phyloP scores from a whole-genome alignment of 345 rosid species.

The Excoecaria agallocha region DNA sequence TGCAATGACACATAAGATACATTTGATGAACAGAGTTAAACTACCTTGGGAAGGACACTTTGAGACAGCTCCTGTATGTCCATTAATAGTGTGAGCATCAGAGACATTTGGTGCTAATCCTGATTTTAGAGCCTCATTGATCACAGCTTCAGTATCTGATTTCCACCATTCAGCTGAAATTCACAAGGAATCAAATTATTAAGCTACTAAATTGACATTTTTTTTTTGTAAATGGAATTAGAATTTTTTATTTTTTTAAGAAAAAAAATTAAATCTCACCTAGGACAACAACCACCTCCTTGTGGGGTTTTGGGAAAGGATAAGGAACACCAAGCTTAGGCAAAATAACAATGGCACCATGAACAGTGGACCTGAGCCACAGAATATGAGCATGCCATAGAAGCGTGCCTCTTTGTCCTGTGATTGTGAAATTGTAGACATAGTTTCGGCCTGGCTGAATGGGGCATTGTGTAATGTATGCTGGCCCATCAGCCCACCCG shows the following conservation, averaged over 20 bases:
- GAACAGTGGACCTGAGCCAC: slow-evolving; percentile 68
- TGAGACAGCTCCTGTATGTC: slow-evolving; percentile 54
- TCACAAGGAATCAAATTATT: no score
- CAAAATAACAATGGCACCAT: slow-evolving; percentile 61
- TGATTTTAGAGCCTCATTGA: slow-evolving; percentile 46
- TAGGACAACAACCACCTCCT: slow-evolving; percentile 47
- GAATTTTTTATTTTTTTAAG: no score
- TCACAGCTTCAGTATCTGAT: slow-evolving; percentile 52
- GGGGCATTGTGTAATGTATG: slow-evolving; percentile 78
- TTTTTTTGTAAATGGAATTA: no score
- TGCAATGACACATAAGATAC: no score
- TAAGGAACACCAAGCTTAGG: slow-evolving; percentile 66
- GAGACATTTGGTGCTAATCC: slow-evolving; percentile 67
- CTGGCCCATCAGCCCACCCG: slow-evolving; percentile 89
- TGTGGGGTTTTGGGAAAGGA: slow-evolving; percentile 58
- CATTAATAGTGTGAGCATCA: slow-evolving; percentile 75
- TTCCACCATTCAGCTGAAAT: slow-evolving; percentile 77
- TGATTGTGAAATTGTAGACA: slow-evolving; percentile 53
- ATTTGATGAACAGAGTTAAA: neutral
- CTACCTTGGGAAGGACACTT: slow-evolving; percentile 44
- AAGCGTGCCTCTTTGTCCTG: slow-evolving; percentile 69
- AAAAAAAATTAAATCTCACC: slow-evolving; percentile 28
- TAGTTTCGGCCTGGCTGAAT: slow-evolving; percentile 58
- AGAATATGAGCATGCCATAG: slow-evolving; percentile 72
- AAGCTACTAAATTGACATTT: no score